phyloP scores from a whole-genome alignment of 306 rosid genomes.

The Lablab purpureus region DNA sequence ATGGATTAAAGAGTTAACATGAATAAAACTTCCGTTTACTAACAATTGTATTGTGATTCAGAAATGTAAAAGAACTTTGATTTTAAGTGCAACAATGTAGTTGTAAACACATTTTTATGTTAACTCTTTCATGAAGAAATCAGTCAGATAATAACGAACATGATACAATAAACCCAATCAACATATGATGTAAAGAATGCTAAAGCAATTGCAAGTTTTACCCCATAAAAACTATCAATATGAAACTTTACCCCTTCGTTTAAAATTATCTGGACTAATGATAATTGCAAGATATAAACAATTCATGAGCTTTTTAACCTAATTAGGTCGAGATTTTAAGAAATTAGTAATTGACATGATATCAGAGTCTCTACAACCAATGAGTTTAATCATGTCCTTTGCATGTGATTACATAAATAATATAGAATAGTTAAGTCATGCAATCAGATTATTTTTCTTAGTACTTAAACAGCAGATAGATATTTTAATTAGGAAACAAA shows the following conservation, averaged over 20 bases:
- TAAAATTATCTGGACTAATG: neutral
- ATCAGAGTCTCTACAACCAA: neutral
- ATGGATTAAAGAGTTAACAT: conserved; percentile 24
- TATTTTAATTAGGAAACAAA: neutral
- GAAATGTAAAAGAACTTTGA: conserved; percentile 19
- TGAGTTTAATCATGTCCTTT: conserved; percentile 8
- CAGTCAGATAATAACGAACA: neutral
- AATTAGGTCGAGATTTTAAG: neutral
- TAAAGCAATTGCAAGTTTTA: neutral
- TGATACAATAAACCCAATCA: conserved; percentile 20
- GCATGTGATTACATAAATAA: neutral
- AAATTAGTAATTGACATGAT: neutral
- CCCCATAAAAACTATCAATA: neutral
- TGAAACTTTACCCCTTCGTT: neutral
- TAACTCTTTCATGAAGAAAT: conserved; percentile 14
- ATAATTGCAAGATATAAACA: neutral
- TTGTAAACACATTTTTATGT: neutral
- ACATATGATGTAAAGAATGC: neutral
- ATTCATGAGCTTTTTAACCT: neutral
- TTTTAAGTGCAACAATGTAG: neutral
- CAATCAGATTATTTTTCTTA: neutral
- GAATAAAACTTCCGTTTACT: neutral
- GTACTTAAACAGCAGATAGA: neutral
- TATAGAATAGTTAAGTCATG: neutral
- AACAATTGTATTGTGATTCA: conserved; percentile 2